Base-by-base conservation (phyloP, 2,329 filamentous ascomycete genomes). In the Pestalotiopsis sp. region DNA sequence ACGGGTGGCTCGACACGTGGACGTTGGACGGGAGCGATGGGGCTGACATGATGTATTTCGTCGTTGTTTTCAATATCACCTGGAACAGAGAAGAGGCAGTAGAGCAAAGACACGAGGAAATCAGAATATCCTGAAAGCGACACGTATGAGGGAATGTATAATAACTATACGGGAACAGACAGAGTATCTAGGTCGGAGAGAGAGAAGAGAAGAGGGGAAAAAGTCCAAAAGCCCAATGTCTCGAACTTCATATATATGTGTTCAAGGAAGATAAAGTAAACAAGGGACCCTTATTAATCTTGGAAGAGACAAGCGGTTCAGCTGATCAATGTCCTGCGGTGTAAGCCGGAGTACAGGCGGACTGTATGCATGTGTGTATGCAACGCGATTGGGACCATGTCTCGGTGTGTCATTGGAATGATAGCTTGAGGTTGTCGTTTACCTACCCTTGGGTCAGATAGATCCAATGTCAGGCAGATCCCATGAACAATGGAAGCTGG, bases 1-100 rank as follows among this genome's bases (percentile, higher is more conserved):
- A 97, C 45, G 95, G 95, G 80, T 98, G 95, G 17, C 84, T 84
- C 52, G 94, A 97, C 78, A 97, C 84, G 82, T 96, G 93, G 70
- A 91, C 88, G 77, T 91, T 91, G 74, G 86, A 71, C 11, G 88
- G 88, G 58, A 90, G 80, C 4, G 57, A 77, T n/a, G 60, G 68
- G 14, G 40, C 38, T 31, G 63, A 62, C 27, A 57, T 49, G n/a
- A 57, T 66, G 17, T 40, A n/a, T 52, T 23, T n/a, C 20, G 23
- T n/a, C 3, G 45, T n/a, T 20, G 17, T n/a, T 7, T 36, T 45
- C n/a, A 40, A 57, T 36, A 9, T 36, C 31, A 36, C 45, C 13
- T n/a, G 11, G 25, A 13, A 63, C 17, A 38, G 14, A 23, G 31
- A 11, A 17, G 17, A 40, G 20, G 20, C 56, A 58, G 27, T n/a